Base-by-base conservation (phyloP, 2,329 filamentous ascomycete species). In the Sporothrix sp. region DNA sequence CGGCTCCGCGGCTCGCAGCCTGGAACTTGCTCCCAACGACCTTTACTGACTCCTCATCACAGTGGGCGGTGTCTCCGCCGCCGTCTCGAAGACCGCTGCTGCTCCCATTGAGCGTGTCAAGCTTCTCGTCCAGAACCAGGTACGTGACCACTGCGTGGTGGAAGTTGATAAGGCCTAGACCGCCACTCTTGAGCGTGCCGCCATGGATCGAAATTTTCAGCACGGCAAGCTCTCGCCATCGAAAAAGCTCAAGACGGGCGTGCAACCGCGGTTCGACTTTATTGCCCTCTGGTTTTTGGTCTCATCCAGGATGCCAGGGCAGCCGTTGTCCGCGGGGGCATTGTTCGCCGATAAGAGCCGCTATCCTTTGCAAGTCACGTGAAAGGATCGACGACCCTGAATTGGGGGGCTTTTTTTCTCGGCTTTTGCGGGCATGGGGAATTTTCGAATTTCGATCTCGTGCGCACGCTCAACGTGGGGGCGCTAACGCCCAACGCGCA, bases 81-180 rank as follows among this genome's bases (percentile, higher is more conserved):
- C 93, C 75, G 90, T 98, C 85, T 98, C 93, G 72, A 98, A 98
- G 89, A 98, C 93, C 64, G 93, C 93, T 69, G 93, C 93, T 71
- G 93, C 93, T 77, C 93, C 93, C 76, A 98, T 98, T 67, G 93
- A 98, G 90, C 93, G 93, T 89, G 85, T 98, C 78, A 98, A 98
- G 90, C 93, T 98, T 71, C 87, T 98, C 70, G 94, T 98, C 79
- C 93, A 98, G 83, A 98, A 98, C 81, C 93, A 98, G 86, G 90
- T 95, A 82, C 62, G 88, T 79, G 27, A 45, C 4, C 10, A 16
- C 30, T 32, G 23, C 37, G 7, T 2, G n/a, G 21, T 14, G 20
- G 35, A 35, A 28, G 18, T 16, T 6, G 23, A 43, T 43, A 10
- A 11, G 38, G 28, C 28, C 37, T 48, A 39, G 21, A 35, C 43